A percentile compares a stretch with the other conserved stretches of the same genome.
Evolutionary conservation across 345 rosid genomes (phyloP).

Genomic region (Salix suchowensis): DNA sequence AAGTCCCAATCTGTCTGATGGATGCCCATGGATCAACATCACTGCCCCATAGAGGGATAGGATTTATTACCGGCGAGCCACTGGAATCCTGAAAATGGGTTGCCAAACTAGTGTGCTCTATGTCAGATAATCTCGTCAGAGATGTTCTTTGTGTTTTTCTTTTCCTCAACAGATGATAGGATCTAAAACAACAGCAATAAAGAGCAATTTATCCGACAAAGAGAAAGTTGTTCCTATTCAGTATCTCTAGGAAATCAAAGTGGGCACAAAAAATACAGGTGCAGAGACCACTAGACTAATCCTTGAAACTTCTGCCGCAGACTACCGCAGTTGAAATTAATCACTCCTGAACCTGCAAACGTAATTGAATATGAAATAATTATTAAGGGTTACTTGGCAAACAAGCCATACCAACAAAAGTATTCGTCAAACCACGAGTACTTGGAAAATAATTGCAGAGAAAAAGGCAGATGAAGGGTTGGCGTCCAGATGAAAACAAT

Average conservation of each 20-base stretch:
- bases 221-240: background rate
- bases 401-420: background rate
- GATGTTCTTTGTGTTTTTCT: conserved; percentile 6
- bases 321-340: background rate
- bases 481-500: background rate
- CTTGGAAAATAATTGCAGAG: background rate
- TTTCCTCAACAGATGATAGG: too few relatives aligned
- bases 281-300: background rate
- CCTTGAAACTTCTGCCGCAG: background rate
- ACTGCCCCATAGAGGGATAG: conserved; percentile 47
- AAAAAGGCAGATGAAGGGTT: background rate
- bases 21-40: conserved; percentile 45
- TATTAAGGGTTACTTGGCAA: background rate
- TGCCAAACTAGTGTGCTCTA: conserved; percentile 48
- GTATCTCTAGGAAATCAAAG: background rate
- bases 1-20: conserved; percentile 14
- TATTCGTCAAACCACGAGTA: background rate
- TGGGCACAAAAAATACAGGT: background rate
- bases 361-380: background rate
- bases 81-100: conserved; percentile 42
- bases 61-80: conserved; percentile 35
- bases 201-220: too few relatives aligned
- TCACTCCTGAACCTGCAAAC: background rate
- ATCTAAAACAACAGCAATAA: too few relatives aligned
- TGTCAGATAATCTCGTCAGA: conserved; percentile 44